phyloP scores from a whole-genome alignment of 2,329 filamentous ascomycete genomes.

The Colletotrichum gigasporum region DNA sequence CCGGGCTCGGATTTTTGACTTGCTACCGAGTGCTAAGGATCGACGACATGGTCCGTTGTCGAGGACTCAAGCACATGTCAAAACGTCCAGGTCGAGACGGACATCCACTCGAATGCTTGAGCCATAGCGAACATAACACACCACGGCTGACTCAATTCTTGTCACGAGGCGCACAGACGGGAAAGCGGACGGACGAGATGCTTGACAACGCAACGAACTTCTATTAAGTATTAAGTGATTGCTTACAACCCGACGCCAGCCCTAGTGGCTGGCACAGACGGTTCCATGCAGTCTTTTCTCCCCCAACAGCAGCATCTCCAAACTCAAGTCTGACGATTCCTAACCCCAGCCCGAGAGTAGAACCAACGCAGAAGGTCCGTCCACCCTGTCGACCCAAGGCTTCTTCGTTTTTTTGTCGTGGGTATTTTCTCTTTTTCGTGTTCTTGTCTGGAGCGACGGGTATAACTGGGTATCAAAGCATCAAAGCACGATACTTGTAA shows the following conservation, averaged over 20 bases:
- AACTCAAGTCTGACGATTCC: conserved; percentile 31
- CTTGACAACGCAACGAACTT: conserved; percentile 43
- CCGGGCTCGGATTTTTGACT: not conserved
- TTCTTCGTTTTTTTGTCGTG: conserved; percentile 36
- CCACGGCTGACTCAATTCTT: not conserved
- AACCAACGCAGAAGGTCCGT: conserved; percentile 34
- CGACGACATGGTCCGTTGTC: not conserved
- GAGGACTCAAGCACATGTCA: not conserved
- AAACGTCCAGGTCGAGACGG: not conserved
- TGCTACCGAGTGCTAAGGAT: too few relatives aligned
- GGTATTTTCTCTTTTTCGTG: conserved; percentile 36
- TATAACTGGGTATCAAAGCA: conserved; percentile 50
- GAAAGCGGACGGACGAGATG: not conserved
- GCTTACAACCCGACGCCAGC: conserved; percentile 33
- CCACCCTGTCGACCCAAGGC: conserved; percentile 31
- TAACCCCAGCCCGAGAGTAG: conserved; percentile 23
- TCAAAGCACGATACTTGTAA: conserved; percentile 40
- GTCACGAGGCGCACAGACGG: not conserved
- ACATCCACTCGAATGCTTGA: conserved; percentile 9
- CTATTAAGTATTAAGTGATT: conserved; percentile 54
- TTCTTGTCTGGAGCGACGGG: conserved; percentile 35
- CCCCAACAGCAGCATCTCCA: conserved; percentile 31
- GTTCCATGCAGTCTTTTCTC: conserved; percentile 24
- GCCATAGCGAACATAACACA: not conserved
- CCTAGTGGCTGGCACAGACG: conserved; percentile 33